A percentile compares a stretch with the other conserved stretches of the same genome.
phyloP scores from a whole-genome alignment of 208 protist genomes.

The Tritrichomonas foetus region DNA sequence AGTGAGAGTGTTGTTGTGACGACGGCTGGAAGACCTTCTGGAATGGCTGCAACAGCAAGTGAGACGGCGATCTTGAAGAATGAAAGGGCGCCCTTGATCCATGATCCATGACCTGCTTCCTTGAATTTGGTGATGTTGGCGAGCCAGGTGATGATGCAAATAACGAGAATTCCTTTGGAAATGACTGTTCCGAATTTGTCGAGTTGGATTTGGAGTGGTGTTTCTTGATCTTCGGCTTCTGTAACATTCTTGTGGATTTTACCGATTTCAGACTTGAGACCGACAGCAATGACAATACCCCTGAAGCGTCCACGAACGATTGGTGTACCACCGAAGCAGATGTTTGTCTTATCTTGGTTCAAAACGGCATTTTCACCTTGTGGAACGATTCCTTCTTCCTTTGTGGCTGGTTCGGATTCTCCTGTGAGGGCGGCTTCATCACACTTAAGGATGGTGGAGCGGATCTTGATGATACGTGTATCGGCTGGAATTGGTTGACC shows the following conservation, averaged over 20 bases:
- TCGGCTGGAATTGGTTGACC: constrained; percentile 88
- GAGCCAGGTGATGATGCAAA: constrained; percentile 66
- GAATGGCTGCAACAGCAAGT: constrained; percentile 92
- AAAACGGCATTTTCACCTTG: constrained; percentile 45
- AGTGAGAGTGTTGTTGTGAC: constrained; percentile 89
- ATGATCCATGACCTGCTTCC: constrained; percentile 61
- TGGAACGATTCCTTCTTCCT: constrained; percentile 45
- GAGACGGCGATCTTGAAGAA: constrained; percentile 90
- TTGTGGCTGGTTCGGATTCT: constrained; percentile 68
- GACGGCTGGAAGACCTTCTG: constrained; percentile 89
- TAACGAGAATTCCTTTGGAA: constrained; percentile 65
- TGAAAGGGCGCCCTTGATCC: constrained; percentile 67
- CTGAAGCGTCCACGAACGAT: constrained; percentile 74
- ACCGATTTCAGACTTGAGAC: constrained; percentile 78
- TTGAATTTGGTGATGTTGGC: constrained; percentile 75
- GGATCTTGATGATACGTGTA: constrained; percentile 71
- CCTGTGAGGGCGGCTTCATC: constrained; percentile 79
- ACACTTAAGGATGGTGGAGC: constrained; percentile 57
- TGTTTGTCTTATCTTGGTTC: constrained; percentile 54
- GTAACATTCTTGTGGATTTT: constrained; percentile 73
- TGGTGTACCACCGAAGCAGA: constrained; percentile 64
- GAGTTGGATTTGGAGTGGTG: constrained; percentile 84
- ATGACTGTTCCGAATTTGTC: constrained; percentile 85
- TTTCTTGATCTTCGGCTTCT: constrained; percentile 66
- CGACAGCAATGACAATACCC: constrained; percentile 81